phyloP scores from a whole-genome alignment of 495 filamentous ascomycete species.

The Lasiosphaeris hirsuta region DNA sequence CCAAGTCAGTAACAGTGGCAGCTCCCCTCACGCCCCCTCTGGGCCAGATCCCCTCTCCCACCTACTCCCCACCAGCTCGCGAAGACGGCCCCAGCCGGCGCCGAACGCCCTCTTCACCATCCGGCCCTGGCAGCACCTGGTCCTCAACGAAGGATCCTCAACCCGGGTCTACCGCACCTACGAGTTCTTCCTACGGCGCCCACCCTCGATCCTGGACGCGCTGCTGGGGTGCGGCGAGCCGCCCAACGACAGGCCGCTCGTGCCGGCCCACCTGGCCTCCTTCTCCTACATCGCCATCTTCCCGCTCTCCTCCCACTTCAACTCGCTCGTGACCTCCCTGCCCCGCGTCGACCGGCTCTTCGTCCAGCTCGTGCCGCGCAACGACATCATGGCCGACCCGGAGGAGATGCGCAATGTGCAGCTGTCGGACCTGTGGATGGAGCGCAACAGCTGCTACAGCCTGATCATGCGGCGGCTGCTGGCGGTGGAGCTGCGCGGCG shows the following conservation, averaged over 20 bases:
- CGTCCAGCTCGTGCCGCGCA: conserved; percentile 42
- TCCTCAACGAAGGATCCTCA: conserved; percentile 44
- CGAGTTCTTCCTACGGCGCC: conserved; percentile 36
- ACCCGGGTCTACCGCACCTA: conserved; percentile 35
- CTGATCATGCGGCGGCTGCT: conserved; percentile 39
- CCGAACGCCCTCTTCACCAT: conserved; percentile 29
- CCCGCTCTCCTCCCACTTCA: conserved; percentile 39
- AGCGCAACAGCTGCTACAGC: conserved; percentile 42
- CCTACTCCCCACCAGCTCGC: background rate
- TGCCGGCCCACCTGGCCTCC: conserved; percentile 36
- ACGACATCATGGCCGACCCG: conserved; percentile 32
- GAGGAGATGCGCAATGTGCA: conserved; percentile 38
- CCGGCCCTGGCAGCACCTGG: conserved; percentile 39
- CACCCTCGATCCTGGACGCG: conserved; percentile 38
- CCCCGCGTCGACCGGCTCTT: conserved; percentile 42
- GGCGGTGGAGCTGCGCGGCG: background rate
- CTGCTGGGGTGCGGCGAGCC: conserved; percentile 35
- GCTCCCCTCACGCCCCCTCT: background rate
- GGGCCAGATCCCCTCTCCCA: background rate
- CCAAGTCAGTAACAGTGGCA: background rate
- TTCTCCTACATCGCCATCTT: conserved; percentile 50
- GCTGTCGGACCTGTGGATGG: conserved; percentile 43
- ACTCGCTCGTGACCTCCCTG: conserved; percentile 28
- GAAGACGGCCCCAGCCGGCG: background rate
- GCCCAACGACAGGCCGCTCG: conserved; percentile 29